Evolutionary conservation across 2,329 filamentous ascomycete genomes (phyloP).

Genomic region (Paecilomyces dactylethromorphus): DNA sequence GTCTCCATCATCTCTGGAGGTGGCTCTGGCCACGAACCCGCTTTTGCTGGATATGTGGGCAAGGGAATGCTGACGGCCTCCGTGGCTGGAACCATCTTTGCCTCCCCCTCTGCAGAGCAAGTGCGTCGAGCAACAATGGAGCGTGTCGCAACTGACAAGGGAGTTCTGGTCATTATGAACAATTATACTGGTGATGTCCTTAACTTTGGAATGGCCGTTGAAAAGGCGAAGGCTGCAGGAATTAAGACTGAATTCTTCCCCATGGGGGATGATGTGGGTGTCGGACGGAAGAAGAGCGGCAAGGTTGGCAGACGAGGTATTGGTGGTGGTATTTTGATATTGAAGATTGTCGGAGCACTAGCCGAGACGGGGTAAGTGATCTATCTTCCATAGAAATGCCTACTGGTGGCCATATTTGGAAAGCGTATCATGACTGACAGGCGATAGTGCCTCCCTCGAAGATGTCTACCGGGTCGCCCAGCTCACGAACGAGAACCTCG

Average conservation of each 20-base stretch:
- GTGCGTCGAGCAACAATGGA: constrained; percentile 68
- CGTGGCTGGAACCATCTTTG: constrained; percentile 83
- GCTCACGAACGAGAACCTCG: constrained; percentile 66
- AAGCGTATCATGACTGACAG: constrained; percentile 1
- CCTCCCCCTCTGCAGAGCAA: constrained; percentile 74
- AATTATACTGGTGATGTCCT: constrained; percentile 89
- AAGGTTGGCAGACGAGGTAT: constrained; percentile 90
- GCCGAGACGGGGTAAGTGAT: constrained; percentile 59
- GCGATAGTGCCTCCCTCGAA: constrained; percentile 47
- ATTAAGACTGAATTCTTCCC: constrained; percentile 80
- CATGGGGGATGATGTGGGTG: constrained; percentile 86
- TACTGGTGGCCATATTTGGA: neutral
- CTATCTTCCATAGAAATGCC: neutral
- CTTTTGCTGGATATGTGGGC: constrained; percentile 80
- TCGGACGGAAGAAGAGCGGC: constrained; percentile 73
- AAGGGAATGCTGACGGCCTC: constrained; percentile 71
- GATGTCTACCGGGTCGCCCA: constrained; percentile 68
- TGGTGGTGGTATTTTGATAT: constrained; percentile 83
- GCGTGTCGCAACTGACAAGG: constrained; percentile 63
- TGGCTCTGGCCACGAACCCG: constrained; percentile 84
- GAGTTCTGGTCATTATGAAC: constrained; percentile 87
- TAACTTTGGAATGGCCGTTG: constrained; percentile 89
- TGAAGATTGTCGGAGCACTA: constrained; percentile 81
- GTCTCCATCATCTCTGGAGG: constrained; percentile 84
- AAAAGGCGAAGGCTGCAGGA: constrained; percentile 79